Percentiles rank a stretch among this genome's conserved stretches.
These are phyloP conservation scores for Auxenochlorella protothecoides DNA, from an alignment of 139 green algal genomes.

Conservation along the genomic window DNA sequence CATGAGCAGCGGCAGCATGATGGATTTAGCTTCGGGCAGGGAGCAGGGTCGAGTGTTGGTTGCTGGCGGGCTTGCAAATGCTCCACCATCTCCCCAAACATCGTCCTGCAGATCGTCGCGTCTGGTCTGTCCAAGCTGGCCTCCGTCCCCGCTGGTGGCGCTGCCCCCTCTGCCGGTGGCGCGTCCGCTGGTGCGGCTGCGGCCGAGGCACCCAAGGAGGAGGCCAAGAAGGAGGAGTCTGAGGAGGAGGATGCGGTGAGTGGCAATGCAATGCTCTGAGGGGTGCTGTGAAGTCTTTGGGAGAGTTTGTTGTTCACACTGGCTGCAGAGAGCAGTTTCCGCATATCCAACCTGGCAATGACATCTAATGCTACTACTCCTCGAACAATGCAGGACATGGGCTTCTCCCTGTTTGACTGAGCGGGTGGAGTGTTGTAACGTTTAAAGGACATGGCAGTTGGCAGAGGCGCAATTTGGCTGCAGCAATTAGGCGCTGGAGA, in stretches of 20 bases:
- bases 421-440: background rate
- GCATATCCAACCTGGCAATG: too few relatives aligned
- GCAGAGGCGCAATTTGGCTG: too few relatives aligned
- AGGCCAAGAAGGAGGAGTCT: conserved; percentile 49
- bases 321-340: too few relatives aligned
- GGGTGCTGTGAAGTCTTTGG: too few relatives aligned
- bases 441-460: too few relatives aligned
- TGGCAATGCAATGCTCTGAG: too few relatives aligned
- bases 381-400: conserved; percentile 41
- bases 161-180: conserved; percentile 16
- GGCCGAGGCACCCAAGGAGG: conserved; percentile 39
- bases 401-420: conserved; percentile 63
- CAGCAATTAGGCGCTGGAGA: too few relatives aligned
- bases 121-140: conserved; percentile 54
- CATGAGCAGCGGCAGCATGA: background rate
- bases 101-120: conserved; percentile 25
- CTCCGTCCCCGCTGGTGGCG: conserved; percentile 54
- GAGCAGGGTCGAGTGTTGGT: background rate
- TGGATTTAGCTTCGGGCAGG: background rate
- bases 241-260: conserved; percentile 50
- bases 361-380: too few relatives aligned
- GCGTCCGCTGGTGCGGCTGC: conserved; percentile 29
- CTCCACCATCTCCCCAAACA: background rate
- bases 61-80: too few relatives aligned
- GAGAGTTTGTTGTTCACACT: too few relatives aligned